Conservation (phyloP, 2,329 filamentous ascomycete genomes). For the Magnaporthiopsis rhizophila region DNA sequence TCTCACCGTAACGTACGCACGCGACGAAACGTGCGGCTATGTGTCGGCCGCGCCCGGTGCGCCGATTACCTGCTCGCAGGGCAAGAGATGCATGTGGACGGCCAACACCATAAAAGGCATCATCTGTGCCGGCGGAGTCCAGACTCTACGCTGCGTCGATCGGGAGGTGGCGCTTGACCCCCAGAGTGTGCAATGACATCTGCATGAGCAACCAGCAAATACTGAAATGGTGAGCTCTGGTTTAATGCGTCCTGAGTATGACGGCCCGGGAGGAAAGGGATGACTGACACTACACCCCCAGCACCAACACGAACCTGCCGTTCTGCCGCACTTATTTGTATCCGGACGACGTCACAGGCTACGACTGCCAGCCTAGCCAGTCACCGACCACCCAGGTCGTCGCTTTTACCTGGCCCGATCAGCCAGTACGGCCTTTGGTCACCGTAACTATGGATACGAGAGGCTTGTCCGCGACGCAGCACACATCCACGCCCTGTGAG, state of each 20-base stretch:
- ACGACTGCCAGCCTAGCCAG: slow-evolving; percentile 8
- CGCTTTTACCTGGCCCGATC: slow-evolving; percentile 6
- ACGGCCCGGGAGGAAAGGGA: too few relatives aligned
- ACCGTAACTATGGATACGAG: slow-evolving; percentile 5
- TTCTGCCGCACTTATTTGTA: slow-evolving; percentile 12
- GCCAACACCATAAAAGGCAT: slow-evolving; percentile 7
- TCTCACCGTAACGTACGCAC: slow-evolving; percentile 9
- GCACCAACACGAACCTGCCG: slow-evolving; percentile 9
- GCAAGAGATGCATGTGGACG: slow-evolving; percentile 9
- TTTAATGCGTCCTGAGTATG: too few relatives aligned
- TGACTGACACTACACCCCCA: neutral
- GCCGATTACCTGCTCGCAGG: slow-evolving; percentile 11
- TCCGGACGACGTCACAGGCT: slow-evolving; percentile 10
- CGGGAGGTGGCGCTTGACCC: slow-evolving; percentile 5
- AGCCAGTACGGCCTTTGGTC: slow-evolving; percentile 5
- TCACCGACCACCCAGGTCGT: slow-evolving; percentile 6
- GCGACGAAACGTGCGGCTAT: slow-evolving; percentile 11
- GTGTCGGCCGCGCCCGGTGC: slow-evolving; percentile 10
- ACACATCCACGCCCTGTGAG: neutral
- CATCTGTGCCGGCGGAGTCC: slow-evolving; percentile 4
- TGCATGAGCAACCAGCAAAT: slow-evolving; percentile 10
- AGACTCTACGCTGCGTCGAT: neutral
- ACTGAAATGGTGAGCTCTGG: slow-evolving; percentile 3
- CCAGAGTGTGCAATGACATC: slow-evolving; percentile 9
- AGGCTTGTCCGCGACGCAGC: neutral